Evolutionary conservation across 805 yeast genomes (phyloP), one percentile per base, ranked within the genome.

Genomic region (Ogataea ramenticola): DNA sequence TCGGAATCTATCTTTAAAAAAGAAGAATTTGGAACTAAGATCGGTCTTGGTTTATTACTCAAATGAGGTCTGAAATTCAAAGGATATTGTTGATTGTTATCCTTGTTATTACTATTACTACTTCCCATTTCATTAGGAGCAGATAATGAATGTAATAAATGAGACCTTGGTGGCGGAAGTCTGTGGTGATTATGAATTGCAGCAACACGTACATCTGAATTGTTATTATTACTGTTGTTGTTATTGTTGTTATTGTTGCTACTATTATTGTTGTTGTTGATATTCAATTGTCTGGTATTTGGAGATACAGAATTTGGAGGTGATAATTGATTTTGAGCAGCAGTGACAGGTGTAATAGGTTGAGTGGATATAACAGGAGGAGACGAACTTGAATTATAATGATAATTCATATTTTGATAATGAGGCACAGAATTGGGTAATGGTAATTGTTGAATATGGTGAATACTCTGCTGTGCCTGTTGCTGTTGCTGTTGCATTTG

Each of bases 101-200:
- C 10, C 17, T 19, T 16, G n/a, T 27, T 39, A 5, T 26, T 15
- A 36, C n/a, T 3, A n/a, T 9, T 14, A 22, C 8, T 36, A 24
- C 8, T 12, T 19, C n/a, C 9, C 19, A 16, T 19, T 39, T 45
- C 17, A 46, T 43, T n/a, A 26, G 21, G 38, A 38, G 44, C 29
- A 58, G 42, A 19, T 34, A 34, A 34, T 11, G 37, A 9, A 34
- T 34, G 27, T 29, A 39, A 22, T 14, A 46, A 39, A 35, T 47
- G 44, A 17, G 52, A 46, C 43, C 64, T 48, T 35, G 65, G 66
- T 8, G 65, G 65, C 17, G 66, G 66, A 16, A 58, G 45, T 16
- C 21, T 24, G 20, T 33, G 32, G 46, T 33, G 51, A 56, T 32
- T 54, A 58, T 31, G 49, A 42, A 30, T 55, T 48, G 32, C 32